Evolutionary conservation across 345 rosid genomes (phyloP).

Genomic region (Xanthoceras sorbifolium): DNA sequence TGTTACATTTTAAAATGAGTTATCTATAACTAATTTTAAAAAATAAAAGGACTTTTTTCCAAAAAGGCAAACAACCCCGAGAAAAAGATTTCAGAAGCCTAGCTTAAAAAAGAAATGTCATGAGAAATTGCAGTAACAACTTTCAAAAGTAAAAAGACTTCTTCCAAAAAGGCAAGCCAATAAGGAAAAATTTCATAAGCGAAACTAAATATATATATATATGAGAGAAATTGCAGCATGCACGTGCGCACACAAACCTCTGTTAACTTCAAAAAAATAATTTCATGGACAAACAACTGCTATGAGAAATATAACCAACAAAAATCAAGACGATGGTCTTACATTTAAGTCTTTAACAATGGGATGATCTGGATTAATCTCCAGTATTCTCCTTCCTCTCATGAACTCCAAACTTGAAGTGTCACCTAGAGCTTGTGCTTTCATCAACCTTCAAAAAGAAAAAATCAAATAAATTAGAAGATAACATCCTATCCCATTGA

Average conservation of each 20-base stretch:
- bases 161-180: too few relatives aligned
- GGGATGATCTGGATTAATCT: conserved; percentile 94
- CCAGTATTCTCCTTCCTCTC: conserved; percentile 95
- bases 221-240: too few relatives aligned
- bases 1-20: too few relatives aligned
- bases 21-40: too few relatives aligned
- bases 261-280: not conserved
- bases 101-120: not conserved
- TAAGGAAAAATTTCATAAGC: too few relatives aligned
- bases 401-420: conserved; percentile 95
- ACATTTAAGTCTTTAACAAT: conserved; percentile 85
- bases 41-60: not conserved
- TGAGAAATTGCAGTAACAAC: not conserved
- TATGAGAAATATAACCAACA: not conserved
- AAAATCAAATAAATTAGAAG: conserved; percentile 4
- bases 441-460: conserved; percentile 70
- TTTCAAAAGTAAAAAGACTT: too few relatives aligned
- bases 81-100: not conserved
- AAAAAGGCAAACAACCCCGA: not conserved
- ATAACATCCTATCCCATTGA: not conserved
- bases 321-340: conserved; percentile 28
- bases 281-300: not conserved
- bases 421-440: conserved; percentile 98
- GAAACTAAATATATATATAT: not conserved
- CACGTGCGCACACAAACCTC: too few relatives aligned